These are phyloP conservation scores for Primulina eburnea DNA, from an alignment of 257 asterid species.

Conservation along the genomic window DNA sequence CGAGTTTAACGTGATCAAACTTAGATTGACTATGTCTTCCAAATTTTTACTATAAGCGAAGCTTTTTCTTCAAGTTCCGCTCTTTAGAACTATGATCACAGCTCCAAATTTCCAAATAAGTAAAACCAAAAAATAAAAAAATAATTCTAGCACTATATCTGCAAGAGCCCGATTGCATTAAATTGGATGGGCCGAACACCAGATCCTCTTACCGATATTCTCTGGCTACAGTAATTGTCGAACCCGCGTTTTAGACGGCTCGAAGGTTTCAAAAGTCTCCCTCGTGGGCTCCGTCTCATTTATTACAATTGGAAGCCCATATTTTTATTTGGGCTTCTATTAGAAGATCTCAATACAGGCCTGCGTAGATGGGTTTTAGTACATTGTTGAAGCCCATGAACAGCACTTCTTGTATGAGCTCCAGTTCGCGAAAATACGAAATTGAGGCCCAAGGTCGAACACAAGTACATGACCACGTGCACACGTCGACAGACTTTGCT, in stretches of 20 bases:
- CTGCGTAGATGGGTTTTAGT: neutral
- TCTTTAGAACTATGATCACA: too few species aligned
- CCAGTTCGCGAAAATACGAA: neutral
- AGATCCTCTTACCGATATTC: neutral
- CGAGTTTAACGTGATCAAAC: too few species aligned
- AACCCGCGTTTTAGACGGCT: neutral
- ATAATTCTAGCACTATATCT: too few species aligned
- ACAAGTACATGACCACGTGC: too few species aligned
- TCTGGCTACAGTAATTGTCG: neutral
- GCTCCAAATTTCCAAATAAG: too few species aligned
- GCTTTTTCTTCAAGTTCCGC: too few species aligned
- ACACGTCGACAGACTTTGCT: too few species aligned
- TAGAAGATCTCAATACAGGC: neutral
- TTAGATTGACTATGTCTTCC: too few species aligned
- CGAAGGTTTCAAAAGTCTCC: neutral
- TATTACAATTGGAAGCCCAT: neutral
- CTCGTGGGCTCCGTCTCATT: neutral
- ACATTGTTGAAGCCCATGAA: neutral
- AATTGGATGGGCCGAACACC: neutral
- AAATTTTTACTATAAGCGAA: too few species aligned
- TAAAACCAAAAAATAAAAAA: too few species aligned
- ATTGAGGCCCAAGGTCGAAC: neutral
- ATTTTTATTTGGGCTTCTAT: neutral
- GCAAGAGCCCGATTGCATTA: neutral
- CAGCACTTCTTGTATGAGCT: neutral